These are phyloP conservation scores for Artemisia argyi DNA, from an alignment of 129 eudicot species.

Conservation along the genomic window DNA sequence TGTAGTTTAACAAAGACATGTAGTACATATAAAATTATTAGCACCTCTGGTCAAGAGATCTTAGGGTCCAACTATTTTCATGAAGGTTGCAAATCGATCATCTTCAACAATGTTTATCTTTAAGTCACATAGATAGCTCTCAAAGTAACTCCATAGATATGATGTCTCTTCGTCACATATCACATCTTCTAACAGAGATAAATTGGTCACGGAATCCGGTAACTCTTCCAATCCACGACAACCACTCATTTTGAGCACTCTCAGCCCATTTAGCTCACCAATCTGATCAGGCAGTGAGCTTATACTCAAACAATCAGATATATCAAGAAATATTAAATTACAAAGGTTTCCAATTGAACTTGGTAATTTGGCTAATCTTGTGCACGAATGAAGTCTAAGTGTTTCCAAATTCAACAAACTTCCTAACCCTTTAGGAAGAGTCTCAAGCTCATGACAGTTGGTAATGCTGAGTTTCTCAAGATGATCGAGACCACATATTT, in stretches of 20 bases:
- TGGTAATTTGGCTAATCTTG: conserved; percentile 23
- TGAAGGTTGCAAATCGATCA: conserved; percentile 21
- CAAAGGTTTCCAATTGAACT: conserved; percentile 16
- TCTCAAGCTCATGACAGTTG: conserved; percentile 44
- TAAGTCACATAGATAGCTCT: conserved; percentile 12
- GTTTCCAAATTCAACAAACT: conserved; percentile 26
- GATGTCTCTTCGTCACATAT: conserved; percentile 38
- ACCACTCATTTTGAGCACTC: conserved; percentile 34
- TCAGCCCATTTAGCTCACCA: conserved; percentile 29
- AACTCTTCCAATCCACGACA: conserved; percentile 38
- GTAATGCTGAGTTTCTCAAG: conserved; percentile 47
- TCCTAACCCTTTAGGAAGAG: conserved; percentile 37
- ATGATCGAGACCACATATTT: conserved; percentile 27
- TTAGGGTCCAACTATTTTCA: conserved; percentile 26
- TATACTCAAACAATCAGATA: conserved; percentile 39
- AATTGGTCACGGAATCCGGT: conserved; percentile 29
- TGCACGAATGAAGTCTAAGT: conserved; percentile 33
- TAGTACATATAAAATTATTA: background rate
- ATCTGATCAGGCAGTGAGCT: conserved; percentile 24
- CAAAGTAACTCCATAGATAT: conserved; percentile 23
- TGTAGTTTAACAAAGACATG: background rate
- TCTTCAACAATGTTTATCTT: conserved; percentile 30
- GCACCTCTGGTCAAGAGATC: background rate
- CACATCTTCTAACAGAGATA: conserved; percentile 29
- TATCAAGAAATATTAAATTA: conserved; percentile 24